A percentile compares a stretch with the other conserved stretches of the same genome.
phyloP scores from a whole-genome alignment of 2,329 filamentous ascomycete genomes.

The Neospermospora avenae region DNA sequence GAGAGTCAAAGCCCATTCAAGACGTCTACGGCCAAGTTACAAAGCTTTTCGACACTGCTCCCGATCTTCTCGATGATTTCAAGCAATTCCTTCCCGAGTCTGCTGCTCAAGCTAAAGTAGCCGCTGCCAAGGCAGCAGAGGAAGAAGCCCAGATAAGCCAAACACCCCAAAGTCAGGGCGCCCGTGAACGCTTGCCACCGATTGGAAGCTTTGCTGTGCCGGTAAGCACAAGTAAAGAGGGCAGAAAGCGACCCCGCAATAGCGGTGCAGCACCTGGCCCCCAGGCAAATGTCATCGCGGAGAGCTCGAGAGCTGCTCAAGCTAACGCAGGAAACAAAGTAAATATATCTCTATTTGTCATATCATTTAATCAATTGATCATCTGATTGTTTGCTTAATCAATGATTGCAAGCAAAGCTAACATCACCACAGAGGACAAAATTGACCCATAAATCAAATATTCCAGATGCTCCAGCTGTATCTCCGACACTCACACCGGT shows the following conservation, averaged over 20 bases:
- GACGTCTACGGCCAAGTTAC: slow-evolving; percentile 98
- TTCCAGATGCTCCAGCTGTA: slow-evolving; percentile 39
- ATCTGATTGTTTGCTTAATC: too few relatives aligned
- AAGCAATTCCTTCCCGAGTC: slow-evolving; percentile 98
- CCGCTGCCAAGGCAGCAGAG: slow-evolving; percentile 55
- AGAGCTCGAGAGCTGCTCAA: slow-evolving; percentile 28
- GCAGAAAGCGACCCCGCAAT: slow-evolving; percentile 71
- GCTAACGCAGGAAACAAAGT: slow-evolving; percentile 49
- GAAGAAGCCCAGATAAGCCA: slow-evolving; percentile 60
- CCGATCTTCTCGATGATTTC: slow-evolving; percentile 94
- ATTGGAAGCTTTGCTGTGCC: slow-evolving; percentile 90
- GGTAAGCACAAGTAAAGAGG: slow-evolving; percentile 79
- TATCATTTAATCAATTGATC: background rate
- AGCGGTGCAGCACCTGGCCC: slow-evolving; percentile 39
- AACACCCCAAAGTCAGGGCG: slow-evolving; percentile 52
- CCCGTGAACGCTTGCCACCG: slow-evolving; percentile 69
- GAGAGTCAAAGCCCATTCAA: slow-evolving; percentile 96
- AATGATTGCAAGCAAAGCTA: background rate
- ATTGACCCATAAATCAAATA: slow-evolving; percentile 56
- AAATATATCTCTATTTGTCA: slow-evolving; percentile 23
- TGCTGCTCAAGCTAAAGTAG: slow-evolving; percentile 63
- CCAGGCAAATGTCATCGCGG: slow-evolving; percentile 28
- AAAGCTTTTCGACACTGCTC: slow-evolving; percentile 85
- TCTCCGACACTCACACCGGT: slow-evolving; percentile 87
- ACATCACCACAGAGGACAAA: slow-evolving; percentile 57